Evolutionary conservation across 768 basidiomycete species (phyloP), one percentile per base, ranked within the genome.

Genomic region (Termitomyces sp.): DNA sequence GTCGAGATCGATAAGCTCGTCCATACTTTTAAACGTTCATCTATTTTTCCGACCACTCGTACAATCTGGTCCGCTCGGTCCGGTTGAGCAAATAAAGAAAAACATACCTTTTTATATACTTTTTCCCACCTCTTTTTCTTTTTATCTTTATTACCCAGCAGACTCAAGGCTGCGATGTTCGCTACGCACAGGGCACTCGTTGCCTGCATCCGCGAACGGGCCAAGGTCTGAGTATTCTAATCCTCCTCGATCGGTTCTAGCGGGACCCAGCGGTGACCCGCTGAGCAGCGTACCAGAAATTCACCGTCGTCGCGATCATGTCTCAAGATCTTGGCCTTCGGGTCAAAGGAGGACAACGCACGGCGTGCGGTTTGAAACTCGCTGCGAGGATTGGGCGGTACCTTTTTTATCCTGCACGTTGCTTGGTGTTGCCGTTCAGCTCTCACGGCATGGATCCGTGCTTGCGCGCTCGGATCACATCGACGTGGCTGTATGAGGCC

Each of bases 211-310:
- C 70, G 77, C 83, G 83, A 87, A 84, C 85, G 84, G 87, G 86
- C 80, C 76, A 88, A 88, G 85, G 86, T 88, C 85, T 85, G 86
- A 88, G 85, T 70, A 79, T 83, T 82, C 65, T 57, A 81, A 72
- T 81, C 82, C 80, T 78, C 79, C 77, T 76, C 55, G 80, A 82
- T 78, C 63, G 83, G 72, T 79, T 74, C 81, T 82, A 77, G 82
- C 80, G 62, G 86, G 75, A 79, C 70, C 82, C 73, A 72, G 78
- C 72, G 72, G 70, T 79, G 79, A 85, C 65, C 67, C 63, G 73
- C 76, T 74, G 63, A 81, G 78, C 79, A 77, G 70, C 82, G 79
- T 80, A 88, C 83, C 84, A 86, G 85, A 85, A 80, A 88, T 70
- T 60, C 73, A 71, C 64, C 72, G 59, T 61, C 41, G 27, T 62